phyloP scores from a whole-genome alignment of 345 rosid species.

The Pseudoturritis turrita region DNA sequence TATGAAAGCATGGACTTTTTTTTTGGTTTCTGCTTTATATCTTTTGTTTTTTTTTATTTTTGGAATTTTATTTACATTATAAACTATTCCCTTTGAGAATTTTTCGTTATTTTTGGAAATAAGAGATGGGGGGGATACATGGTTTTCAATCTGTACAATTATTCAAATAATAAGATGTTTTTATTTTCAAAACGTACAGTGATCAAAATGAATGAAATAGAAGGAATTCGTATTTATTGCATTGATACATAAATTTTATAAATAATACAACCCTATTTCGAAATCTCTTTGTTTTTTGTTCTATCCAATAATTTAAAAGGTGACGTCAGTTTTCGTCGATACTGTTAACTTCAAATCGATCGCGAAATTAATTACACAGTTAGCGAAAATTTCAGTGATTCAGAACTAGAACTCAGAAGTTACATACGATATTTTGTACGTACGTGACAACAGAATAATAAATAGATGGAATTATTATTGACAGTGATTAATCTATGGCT shows the following conservation, averaged over 20 bases:
- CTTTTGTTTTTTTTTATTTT: constrained; percentile 24
- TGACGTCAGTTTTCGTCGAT: constrained; percentile 19
- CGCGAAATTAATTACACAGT: constrained; percentile 23
- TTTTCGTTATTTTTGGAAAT: constrained; percentile 29
- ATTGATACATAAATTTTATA: not conserved
- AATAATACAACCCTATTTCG: constrained; percentile 10
- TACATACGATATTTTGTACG: constrained; percentile 13
- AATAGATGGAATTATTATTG: constrained; percentile 32
- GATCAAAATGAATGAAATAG: constrained; percentile 12
- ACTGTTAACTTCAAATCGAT: constrained; percentile 23
- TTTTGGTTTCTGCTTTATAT: constrained; percentile 23
- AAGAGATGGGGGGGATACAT: constrained; percentile 14
- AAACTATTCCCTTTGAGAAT: constrained; percentile 25
- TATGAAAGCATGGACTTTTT: constrained; percentile 43
- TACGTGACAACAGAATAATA: constrained; percentile 24
- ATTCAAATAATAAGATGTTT: constrained; percentile 3
- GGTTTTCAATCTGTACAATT: constrained; percentile 17
- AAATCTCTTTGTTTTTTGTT: constrained; percentile 4
- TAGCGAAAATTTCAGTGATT: constrained; percentile 29
- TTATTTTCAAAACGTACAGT: not conserved
- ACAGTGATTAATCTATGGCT: constrained; percentile 29
- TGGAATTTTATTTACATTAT: constrained; percentile 29
- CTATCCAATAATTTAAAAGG: constrained; percentile 20
- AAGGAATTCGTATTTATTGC: constrained; percentile 13
- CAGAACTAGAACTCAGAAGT: constrained; percentile 24